These are phyloP conservation scores for Phytophthora boehmeriae DNA, from an alignment of 352 stramenopile genomes.

Conservation along the genomic window DNA sequence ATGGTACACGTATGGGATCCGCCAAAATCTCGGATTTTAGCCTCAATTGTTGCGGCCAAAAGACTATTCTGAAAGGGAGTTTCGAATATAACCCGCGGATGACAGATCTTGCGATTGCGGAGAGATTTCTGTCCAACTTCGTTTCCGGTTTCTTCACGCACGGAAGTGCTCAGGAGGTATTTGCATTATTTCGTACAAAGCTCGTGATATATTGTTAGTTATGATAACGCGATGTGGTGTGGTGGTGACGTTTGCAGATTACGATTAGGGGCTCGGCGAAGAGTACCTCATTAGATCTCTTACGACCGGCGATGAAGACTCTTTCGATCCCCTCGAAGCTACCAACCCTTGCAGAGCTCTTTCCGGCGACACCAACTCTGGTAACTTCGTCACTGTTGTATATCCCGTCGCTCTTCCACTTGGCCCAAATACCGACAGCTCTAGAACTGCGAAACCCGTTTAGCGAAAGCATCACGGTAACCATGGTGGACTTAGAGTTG, in stretches of 20 bases:
- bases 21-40: conserved; percentile 67
- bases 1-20: conserved; percentile 55
- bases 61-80: conserved; percentile 54
- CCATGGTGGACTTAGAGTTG: conserved; percentile 63
- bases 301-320: conserved; percentile 61
- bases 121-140: conserved; percentile 85
- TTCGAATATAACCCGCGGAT: conserved; percentile 63
- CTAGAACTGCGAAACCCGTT: conserved; percentile 84
- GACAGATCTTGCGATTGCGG: conserved; percentile 34
- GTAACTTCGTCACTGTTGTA: conserved; percentile 82
- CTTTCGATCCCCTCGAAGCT: conserved; percentile 66
- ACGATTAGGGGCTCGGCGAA: conserved; percentile 56
- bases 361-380: conserved; percentile 69
- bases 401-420: conserved; percentile 71
- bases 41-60: conserved; percentile 66
- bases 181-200: not conserved
- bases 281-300: conserved; percentile 64
- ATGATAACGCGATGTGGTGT: conserved; percentile 6
- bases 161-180: conserved; percentile 66
- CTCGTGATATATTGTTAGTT: not conserved
- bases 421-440: conserved; percentile 70
- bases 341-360: conserved; percentile 65
- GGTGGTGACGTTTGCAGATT: conserved; percentile 46
- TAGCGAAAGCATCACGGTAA: conserved; percentile 78
- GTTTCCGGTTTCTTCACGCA: conserved; percentile 82